phyloP scores from a whole-genome alignment of 2,329 filamentous ascomycete species.

The Hortaea werneckii region DNA sequence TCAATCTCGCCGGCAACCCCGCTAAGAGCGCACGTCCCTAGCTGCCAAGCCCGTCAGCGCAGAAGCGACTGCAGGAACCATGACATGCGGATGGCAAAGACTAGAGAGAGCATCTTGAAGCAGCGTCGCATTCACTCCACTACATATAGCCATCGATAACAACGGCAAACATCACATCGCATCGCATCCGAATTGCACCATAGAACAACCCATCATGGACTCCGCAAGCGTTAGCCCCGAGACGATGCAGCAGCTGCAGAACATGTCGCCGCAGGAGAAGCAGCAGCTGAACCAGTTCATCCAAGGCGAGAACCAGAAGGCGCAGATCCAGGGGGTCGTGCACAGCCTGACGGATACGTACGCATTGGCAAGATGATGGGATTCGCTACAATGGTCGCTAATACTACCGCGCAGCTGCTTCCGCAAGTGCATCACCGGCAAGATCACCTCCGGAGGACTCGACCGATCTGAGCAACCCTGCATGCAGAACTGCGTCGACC shows the following conservation, averaged over 20 bases:
- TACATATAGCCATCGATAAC: too few relatives aligned
- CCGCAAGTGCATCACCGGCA: conserved; percentile 78
- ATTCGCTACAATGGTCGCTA: background rate
- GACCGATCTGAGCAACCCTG: conserved; percentile 73
- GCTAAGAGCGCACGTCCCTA: too few relatives aligned
- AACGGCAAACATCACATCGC: too few relatives aligned
- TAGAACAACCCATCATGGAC: conserved; percentile 14
- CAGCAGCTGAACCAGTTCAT: conserved; percentile 80
- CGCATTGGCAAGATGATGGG: background rate
- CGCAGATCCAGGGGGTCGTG: conserved; percentile 47
- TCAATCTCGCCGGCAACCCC: too few relatives aligned
- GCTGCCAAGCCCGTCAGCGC: too few relatives aligned
- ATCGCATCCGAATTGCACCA: too few relatives aligned
- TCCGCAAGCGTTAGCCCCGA: conserved; percentile 18
- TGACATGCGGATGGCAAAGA: too few relatives aligned
- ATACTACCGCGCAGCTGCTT: conserved; percentile 55
- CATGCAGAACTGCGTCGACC: conserved; percentile 83
- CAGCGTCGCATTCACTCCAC: too few relatives aligned
- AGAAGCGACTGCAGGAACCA: too few relatives aligned
- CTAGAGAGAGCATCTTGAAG: too few relatives aligned
- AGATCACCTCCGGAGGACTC: conserved; percentile 61
- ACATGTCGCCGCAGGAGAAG: conserved; percentile 13
- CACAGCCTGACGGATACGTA: conserved; percentile 23
- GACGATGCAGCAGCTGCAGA: conserved; percentile 15
- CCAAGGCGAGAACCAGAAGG: conserved; percentile 49